phyloP scores from a whole-genome alignment of 78 protist species.

The Polysphondylium violaceum region DNA sequence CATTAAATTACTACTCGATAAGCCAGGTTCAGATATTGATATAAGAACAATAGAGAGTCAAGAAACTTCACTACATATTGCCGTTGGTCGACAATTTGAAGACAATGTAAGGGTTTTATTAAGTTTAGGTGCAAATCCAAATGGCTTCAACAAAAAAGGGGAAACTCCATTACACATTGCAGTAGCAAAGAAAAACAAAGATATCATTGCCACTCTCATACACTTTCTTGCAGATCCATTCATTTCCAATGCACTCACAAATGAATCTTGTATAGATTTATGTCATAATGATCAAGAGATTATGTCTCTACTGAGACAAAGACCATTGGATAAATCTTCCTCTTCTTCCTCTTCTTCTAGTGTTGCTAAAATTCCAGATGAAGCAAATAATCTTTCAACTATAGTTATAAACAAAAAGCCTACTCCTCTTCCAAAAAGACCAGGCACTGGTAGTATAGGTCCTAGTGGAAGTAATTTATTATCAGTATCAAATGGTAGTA shows the following conservation, averaged over 20 bases:
- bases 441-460: background rate
- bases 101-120: constrained; percentile 32
- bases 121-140: constrained; percentile 23
- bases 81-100: background rate
- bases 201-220: constrained; percentile 17
- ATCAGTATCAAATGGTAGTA: background rate
- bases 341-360: background rate
- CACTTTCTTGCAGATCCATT: constrained; percentile 22
- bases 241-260: background rate
- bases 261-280: constrained; percentile 23
- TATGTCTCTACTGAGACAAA: background rate
- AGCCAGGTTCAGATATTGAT: constrained; percentile 20
- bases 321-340: background rate
- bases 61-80: constrained; percentile 39
- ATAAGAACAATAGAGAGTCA: background rate
- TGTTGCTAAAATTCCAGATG: constrained; percentile 11
- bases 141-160: constrained; percentile 34
- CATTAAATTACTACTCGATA: constrained; percentile 1
- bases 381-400: background rate
- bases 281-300: constrained; percentile 16
- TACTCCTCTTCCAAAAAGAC: constrained; percentile 56
- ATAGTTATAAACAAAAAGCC: constrained; percentile 18
- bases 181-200: constrained; percentile 10
- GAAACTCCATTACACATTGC: constrained; percentile 63
- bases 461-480: background rate